phyloP scores from a whole-genome alignment of 2,329 filamentous ascomycete species.

The Mycosphaerella arachidis region DNA sequence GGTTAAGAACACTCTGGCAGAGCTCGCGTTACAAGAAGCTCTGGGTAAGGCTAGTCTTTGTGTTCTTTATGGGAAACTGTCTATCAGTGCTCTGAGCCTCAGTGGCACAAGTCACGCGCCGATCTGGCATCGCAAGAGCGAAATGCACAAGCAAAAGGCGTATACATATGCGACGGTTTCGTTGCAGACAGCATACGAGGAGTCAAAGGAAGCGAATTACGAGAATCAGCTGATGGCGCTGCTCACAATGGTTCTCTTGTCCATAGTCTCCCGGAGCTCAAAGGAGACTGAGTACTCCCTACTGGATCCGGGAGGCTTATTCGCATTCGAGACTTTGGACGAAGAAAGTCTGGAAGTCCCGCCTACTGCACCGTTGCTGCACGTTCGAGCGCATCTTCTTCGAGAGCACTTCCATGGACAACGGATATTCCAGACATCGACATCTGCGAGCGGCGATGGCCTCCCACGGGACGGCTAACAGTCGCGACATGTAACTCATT shows the following conservation, averaged over 20 bases:
- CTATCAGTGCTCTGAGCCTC: constrained; percentile 5
- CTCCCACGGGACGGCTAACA: neutral
- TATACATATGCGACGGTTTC: neutral
- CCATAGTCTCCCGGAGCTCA: neutral
- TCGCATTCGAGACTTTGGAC: neutral
- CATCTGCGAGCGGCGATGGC: neutral
- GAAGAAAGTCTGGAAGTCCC: constrained; percentile 3
- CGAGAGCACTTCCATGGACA: constrained; percentile 3
- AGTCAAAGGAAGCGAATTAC: constrained; percentile 1
- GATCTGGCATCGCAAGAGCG: neutral
- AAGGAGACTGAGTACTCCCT: constrained; percentile 1
- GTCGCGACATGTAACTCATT: constrained; percentile 2
- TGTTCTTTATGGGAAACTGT: constrained; percentile 6
- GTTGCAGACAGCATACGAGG: neutral
- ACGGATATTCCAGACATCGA: neutral
- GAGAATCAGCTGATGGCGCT: constrained; percentile 6
- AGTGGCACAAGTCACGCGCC: neutral
- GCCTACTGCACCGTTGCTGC: constrained; percentile 6
- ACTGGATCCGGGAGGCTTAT: constrained; percentile 7
- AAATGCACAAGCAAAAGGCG: neutral
- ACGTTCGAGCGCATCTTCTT: constrained; percentile 5
- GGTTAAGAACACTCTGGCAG: constrained; percentile 1
- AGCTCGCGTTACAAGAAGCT: neutral
- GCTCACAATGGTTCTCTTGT: constrained; percentile 2
- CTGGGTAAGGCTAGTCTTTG: neutral